These are phyloP conservation scores for Aaosphaeria arxii DNA, from an alignment of 2,329 filamentous ascomycete species.

Conservation along the genomic window DNA sequence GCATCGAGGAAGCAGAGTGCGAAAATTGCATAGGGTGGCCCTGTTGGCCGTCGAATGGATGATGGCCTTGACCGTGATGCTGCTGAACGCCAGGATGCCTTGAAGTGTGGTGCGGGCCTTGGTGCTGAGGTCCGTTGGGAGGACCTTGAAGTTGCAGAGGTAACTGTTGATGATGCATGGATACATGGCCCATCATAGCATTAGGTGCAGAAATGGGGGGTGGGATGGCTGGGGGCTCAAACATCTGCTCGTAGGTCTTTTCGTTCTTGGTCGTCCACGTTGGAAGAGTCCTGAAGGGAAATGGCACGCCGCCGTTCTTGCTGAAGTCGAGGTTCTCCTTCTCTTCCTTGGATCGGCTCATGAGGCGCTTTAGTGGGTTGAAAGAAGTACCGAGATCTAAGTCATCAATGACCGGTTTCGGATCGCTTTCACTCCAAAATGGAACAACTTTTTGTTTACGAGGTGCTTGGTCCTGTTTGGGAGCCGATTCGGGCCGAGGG, in stretches of 20 bases:
- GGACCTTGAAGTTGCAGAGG: conserved; percentile 76
- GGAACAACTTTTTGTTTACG: conserved; percentile 37
- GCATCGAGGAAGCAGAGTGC: conserved; percentile 74
- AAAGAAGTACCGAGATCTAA: conserved; percentile 55
- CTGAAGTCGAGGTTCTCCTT: conserved; percentile 61
- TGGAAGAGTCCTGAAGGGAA: conserved; percentile 78
- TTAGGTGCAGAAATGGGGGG: conserved; percentile 63
- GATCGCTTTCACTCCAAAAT: conserved; percentile 65
- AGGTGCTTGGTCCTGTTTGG: conserved; percentile 28
- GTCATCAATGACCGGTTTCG: conserved; percentile 60
- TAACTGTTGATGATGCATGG: conserved; percentile 79
- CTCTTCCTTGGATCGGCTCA: conserved; percentile 57
- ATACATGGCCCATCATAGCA: conserved; percentile 59
- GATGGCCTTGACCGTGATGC: conserved; percentile 66
- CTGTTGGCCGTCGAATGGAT: conserved; percentile 76
- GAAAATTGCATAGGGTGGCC: conserved; percentile 67
- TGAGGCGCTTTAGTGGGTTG: conserved; percentile 67
- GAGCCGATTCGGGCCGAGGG: conserved; percentile 56
- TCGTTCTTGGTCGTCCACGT: conserved; percentile 79
- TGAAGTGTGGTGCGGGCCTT: conserved; percentile 72
- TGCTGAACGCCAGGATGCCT: conserved; percentile 75
- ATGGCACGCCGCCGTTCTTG: conserved; percentile 77
- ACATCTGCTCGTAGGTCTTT: conserved; percentile 75
- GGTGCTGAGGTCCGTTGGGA: conserved; percentile 64
- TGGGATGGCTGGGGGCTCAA: conserved; percentile 63